Percentiles rank a stretch among this genome's conserved stretches.
Conservation (phyloP, 495 filamentous ascomycete genomes). For the Annulohypoxylon stygium region DNA sequence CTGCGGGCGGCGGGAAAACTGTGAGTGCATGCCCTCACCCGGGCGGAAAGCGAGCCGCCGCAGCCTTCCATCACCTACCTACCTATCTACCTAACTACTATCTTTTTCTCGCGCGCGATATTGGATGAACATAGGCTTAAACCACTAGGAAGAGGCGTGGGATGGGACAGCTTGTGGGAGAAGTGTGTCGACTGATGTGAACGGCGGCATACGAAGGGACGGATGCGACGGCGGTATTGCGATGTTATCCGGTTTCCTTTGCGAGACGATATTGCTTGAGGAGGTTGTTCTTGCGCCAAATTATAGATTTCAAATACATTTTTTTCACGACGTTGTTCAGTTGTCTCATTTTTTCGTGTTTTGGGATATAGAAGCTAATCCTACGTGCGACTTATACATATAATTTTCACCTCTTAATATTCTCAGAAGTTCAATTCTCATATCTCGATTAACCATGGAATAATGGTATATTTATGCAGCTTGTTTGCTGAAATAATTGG, state of each 20-base stretch:
- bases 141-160: constrained; percentile 34
- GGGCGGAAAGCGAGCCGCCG: neutral
- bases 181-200: constrained; percentile 33
- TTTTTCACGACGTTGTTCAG: neutral
- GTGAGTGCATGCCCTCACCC: constrained; percentile 25
- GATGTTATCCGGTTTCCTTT: neutral
- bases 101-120: neutral
- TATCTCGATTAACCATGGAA: too few relatives aligned
- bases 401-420: neutral
- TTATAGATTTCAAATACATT: constrained; percentile 26
- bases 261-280: too few relatives aligned
- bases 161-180: constrained; percentile 40
- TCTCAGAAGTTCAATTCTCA: too few relatives aligned
- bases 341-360: neutral
- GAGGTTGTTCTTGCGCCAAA: neutral
- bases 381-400: neutral
- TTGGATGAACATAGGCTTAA: constrained; percentile 34
- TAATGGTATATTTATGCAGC: neutral
- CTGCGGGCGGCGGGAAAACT: constrained; percentile 70
- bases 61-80: neutral
- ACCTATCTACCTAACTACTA: neutral
- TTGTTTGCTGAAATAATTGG: constrained; percentile 60
- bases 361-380: too few relatives aligned
- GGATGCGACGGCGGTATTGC: neutral
- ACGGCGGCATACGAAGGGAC: neutral